Evolutionary conservation across 148 eudicot species (phyloP).

Genomic region (Rhododendron kiyosumense): DNA sequence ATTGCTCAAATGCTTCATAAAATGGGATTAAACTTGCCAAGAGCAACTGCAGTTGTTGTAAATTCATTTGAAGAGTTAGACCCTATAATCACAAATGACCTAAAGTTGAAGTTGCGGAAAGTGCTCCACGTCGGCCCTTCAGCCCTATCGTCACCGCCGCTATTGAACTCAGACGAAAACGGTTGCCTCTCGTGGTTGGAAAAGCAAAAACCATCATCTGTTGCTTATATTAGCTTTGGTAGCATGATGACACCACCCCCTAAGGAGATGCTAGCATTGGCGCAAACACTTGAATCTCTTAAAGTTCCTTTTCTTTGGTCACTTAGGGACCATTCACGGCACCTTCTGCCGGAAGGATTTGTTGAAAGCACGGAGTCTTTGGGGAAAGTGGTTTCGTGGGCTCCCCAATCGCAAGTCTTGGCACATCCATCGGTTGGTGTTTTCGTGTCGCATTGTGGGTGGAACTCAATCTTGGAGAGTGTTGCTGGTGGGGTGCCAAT

Average conservation of each 20-base stretch:
- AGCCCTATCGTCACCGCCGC: background rate
- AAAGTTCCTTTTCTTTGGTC: slow-evolving; percentile 64
- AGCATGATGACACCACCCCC: slow-evolving; percentile 32
- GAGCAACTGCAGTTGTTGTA: background rate
- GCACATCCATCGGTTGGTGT: slow-evolving; percentile 40
- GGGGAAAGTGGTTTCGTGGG: slow-evolving; percentile 63
- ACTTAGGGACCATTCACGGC: slow-evolving; percentile 21
- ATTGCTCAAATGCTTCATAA: background rate
- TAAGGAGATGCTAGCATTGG: slow-evolving; percentile 35
- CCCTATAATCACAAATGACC: background rate
- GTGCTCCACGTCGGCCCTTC: background rate
- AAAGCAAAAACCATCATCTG: slow-evolving; percentile 11
- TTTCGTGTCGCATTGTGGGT: slow-evolving; percentile 69
- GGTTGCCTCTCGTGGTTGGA: background rate
- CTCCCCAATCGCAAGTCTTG: slow-evolving; percentile 56
- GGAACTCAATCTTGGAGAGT: slow-evolving; percentile 72
- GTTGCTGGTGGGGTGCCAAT: slow-evolving; percentile 52
- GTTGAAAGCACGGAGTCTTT: slow-evolving; percentile 18
- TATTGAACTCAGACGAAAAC: background rate
- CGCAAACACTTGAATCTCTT: slow-evolving; percentile 39
- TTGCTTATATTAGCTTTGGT: slow-evolving; percentile 69
- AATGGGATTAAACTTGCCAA: background rate
- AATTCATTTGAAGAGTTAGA: background rate
- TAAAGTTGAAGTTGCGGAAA: background rate
- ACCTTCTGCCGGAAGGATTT: slow-evolving; percentile 38